A percentile compares a stretch with the other conserved stretches of the same genome.
These are phyloP conservation scores for Ophiostoma triangulosporum DNA, from an alignment of 2,329 filamentous ascomycete genomes.

Conservation along the genomic window DNA sequence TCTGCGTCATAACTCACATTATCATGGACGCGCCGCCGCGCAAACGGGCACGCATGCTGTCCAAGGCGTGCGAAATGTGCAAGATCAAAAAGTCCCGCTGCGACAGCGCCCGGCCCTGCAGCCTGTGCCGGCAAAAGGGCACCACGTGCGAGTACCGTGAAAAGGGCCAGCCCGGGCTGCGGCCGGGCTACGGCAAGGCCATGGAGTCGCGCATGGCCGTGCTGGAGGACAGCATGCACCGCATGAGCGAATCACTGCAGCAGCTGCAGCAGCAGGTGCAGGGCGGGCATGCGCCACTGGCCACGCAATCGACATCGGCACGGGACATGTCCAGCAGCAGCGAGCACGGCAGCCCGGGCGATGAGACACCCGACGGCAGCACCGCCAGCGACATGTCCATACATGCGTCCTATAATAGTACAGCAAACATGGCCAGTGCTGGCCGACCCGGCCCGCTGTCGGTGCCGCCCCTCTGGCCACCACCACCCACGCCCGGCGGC, in stretches of 20 bases:
- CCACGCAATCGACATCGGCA: too few relatives aligned
- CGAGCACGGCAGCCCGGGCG: neutral
- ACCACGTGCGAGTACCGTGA: constrained; percentile 9
- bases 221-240: constrained; percentile 8
- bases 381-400: neutral
- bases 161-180: constrained; percentile 10
- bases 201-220: constrained; percentile 8
- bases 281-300: neutral
- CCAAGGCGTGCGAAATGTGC: constrained; percentile 10
- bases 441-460: neutral
- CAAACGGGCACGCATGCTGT: constrained; percentile 3
- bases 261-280: constrained; percentile 4
- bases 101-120: constrained; percentile 10
- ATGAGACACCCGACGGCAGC: neutral
- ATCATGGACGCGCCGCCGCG: neutral
- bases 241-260: constrained; percentile 7
- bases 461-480: neutral
- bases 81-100: constrained; percentile 12
- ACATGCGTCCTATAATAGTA: neutral
- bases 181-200: constrained; percentile 11
- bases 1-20: too few relatives aligned
- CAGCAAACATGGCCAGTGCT: neutral
- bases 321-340: neutral
- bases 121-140: constrained; percentile 8
- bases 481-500: neutral